phyloP scores from a whole-genome alignment of 495 filamentous ascomycete species.

The Chaetomium tenue region DNA sequence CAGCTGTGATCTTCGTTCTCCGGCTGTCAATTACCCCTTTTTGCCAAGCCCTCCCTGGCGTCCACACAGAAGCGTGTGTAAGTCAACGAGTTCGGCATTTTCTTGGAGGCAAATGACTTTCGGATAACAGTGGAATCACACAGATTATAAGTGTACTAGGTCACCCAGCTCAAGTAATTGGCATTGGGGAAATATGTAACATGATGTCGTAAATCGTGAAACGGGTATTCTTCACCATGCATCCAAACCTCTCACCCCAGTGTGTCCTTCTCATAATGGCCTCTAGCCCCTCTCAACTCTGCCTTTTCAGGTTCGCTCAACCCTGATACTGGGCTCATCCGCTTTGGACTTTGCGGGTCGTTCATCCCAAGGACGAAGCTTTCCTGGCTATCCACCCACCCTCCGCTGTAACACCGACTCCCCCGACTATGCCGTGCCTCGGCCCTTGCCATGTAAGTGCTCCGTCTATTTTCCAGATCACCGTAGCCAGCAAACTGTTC shows the following conservation, averaged over 20 bases:
- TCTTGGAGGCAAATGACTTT: too few species aligned
- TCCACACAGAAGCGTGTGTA: neutral
- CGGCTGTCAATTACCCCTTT: slow-evolving; percentile 6
- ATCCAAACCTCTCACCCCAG: neutral
- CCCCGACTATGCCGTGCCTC: slow-evolving; percentile 15
- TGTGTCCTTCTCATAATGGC: neutral
- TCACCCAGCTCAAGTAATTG: too few species aligned
- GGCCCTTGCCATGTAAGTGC: slow-evolving; percentile 8
- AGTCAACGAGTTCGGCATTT: too few species aligned
- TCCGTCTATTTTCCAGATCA: slow-evolving; percentile 16
- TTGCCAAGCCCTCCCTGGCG: slow-evolving; percentile 1
- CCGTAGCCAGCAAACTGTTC: slow-evolving; percentile 25
- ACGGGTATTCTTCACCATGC: neutral
- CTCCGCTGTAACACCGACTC: slow-evolving; percentile 15
- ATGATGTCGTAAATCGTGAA: too few species aligned
- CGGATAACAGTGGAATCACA: too few species aligned
- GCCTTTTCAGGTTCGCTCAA: slow-evolving; percentile 15
- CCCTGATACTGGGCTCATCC: slow-evolving; percentile 31
- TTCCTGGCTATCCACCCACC: slow-evolving; percentile 32
- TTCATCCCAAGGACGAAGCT: slow-evolving; percentile 32
- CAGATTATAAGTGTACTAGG: too few species aligned
- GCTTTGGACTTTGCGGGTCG: slow-evolving; percentile 33
- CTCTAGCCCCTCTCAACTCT: neutral
- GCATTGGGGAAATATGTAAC: too few species aligned
- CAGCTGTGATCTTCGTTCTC: neutral